A percentile compares a stretch with the other conserved stretches of the same genome.
These are phyloP conservation scores for Fomitopsis betulina DNA, from an alignment of 1,284 basidiomycete species.

Conservation along the genomic window DNA sequence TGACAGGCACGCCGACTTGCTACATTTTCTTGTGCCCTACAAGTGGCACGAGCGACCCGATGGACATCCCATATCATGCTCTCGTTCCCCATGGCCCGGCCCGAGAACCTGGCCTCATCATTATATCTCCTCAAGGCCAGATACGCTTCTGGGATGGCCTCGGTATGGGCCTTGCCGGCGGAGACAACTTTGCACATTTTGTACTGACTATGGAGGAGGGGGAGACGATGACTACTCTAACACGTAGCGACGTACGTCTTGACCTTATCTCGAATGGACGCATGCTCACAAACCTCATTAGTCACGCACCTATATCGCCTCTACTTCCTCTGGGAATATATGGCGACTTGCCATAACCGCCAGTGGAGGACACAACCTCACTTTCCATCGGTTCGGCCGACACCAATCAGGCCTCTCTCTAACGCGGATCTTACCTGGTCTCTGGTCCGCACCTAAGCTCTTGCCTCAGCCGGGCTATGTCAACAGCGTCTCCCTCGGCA, in stretches of 20 bases:
- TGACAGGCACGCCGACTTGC: slow-evolving; percentile 68
- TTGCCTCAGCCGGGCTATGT: slow-evolving; percentile 49
- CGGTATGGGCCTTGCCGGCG: slow-evolving; percentile 77
- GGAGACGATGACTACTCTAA: slow-evolving; percentile 61
- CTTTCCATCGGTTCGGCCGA: slow-evolving; percentile 51
- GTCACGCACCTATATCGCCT: slow-evolving; percentile 63
- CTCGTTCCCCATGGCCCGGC: slow-evolving; percentile 65
- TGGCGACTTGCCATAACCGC: slow-evolving; percentile 64
- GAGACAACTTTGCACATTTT: slow-evolving; percentile 55
- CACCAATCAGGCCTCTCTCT: slow-evolving; percentile 51
- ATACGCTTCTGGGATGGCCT: slow-evolving; percentile 80
- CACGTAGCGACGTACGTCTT: slow-evolving; percentile 57
- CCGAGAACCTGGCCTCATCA: slow-evolving; percentile 74
- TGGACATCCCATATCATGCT: slow-evolving; percentile 55
- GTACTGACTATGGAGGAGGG: slow-evolving; percentile 48
- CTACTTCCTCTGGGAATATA: slow-evolving; percentile 62
- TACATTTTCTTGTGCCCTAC: slow-evolving; percentile 75
- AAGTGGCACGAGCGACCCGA: slow-evolving; percentile 31
- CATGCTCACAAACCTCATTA: slow-evolving; percentile 19
- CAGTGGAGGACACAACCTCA: slow-evolving; percentile 58
- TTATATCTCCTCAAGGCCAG: slow-evolving; percentile 59
- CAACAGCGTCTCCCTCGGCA: slow-evolving; percentile 51
- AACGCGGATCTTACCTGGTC: slow-evolving; percentile 53
- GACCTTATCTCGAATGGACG: not conserved
- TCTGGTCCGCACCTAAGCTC: slow-evolving; percentile 37